Conservation (phyloP, 371 early-diverging fungal species). For the Syncephalastrum sp. region DNA sequence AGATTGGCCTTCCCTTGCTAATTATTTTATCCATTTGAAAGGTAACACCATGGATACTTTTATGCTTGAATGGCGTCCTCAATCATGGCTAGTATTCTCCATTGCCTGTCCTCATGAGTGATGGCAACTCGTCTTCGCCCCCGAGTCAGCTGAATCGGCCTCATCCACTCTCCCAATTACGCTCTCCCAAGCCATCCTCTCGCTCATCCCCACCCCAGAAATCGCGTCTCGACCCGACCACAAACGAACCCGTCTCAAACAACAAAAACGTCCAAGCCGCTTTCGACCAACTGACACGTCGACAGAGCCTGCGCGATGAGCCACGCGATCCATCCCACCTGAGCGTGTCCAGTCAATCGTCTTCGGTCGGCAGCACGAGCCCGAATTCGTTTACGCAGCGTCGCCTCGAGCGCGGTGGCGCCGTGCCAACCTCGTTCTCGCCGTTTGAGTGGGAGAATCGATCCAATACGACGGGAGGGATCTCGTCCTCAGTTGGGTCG, state of each 20-base stretch:
- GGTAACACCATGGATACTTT: too few relatives aligned
- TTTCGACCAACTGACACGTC: slow-evolving; percentile 17
- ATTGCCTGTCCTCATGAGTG: too few relatives aligned
- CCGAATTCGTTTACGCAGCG: slow-evolving; percentile 38
- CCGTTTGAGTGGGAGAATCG: slow-evolving; percentile 23
- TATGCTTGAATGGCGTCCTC: too few relatives aligned
- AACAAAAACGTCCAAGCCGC: slow-evolving; percentile 22
- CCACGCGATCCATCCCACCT: not conserved
- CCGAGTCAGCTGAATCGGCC: slow-evolving; percentile 8
- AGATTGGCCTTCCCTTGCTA: too few relatives aligned
- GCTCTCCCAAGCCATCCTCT: not conserved
- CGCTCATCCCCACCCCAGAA: not conserved
- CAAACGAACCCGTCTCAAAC: slow-evolving; percentile 7
- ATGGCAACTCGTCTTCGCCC: too few relatives aligned
- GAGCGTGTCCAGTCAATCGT: too few relatives aligned
- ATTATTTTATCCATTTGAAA: too few relatives aligned
- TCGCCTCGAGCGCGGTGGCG: slow-evolving; percentile 38
- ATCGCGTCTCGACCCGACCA: not conserved
- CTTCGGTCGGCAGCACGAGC: slow-evolving; percentile 2
- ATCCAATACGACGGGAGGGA: not conserved
- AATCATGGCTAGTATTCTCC: too few relatives aligned
- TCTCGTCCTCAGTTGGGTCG: slow-evolving; percentile 30
- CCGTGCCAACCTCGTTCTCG: slow-evolving; percentile 38
- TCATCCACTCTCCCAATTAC: slow-evolving; percentile 11
- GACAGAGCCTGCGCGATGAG: slow-evolving; percentile 8